phyloP scores from a whole-genome alignment of 1,284 basidiomycete species.

The Pseudozyma tsukubaensis region DNA sequence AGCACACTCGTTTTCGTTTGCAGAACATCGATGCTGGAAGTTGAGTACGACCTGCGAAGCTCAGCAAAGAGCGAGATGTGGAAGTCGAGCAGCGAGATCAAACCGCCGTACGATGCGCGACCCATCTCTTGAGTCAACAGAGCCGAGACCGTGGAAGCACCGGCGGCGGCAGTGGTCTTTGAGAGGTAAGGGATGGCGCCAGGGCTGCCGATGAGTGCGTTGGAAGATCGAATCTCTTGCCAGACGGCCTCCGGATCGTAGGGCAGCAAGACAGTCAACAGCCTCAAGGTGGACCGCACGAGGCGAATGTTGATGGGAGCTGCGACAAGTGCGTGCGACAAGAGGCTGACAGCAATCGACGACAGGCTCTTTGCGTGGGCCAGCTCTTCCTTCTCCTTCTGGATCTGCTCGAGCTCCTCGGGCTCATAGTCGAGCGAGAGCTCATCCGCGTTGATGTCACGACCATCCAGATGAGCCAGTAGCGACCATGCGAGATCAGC shows the following conservation, averaged over 20 bases:
- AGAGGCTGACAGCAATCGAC: constrained; percentile 81
- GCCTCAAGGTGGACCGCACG: constrained; percentile 81
- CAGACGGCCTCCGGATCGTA: constrained; percentile 82
- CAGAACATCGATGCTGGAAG: constrained; percentile 73
- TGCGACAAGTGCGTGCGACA: constrained; percentile 81
- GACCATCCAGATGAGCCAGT: constrained; percentile 75
- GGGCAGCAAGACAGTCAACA: constrained; percentile 82
- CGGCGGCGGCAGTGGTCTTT: constrained; percentile 15
- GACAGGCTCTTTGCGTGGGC: constrained; percentile 72
- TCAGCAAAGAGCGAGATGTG: constrained; percentile 81
- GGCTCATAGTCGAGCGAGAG: constrained; percentile 45
- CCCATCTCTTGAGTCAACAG: constrained; percentile 79
- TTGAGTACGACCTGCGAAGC: constrained; percentile 74
- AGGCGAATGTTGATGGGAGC: constrained; percentile 74
- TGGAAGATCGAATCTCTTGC: constrained; percentile 83
- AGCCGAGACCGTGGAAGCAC: constrained; percentile 69
- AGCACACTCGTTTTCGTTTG: constrained; percentile 84
- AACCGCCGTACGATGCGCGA: constrained; percentile 82
- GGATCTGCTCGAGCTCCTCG: constrained; percentile 47
- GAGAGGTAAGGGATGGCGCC: constrained; percentile 39
- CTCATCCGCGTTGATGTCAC: constrained; percentile 42
- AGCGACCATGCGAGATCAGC: constrained; percentile 76
- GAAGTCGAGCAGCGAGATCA: constrained; percentile 79
- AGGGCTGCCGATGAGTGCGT: constrained; percentile 77
- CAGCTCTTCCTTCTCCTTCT: constrained; percentile 49